phyloP scores from a whole-genome alignment of 1,139 yeast genomes.

The Candida sojae region DNA sequence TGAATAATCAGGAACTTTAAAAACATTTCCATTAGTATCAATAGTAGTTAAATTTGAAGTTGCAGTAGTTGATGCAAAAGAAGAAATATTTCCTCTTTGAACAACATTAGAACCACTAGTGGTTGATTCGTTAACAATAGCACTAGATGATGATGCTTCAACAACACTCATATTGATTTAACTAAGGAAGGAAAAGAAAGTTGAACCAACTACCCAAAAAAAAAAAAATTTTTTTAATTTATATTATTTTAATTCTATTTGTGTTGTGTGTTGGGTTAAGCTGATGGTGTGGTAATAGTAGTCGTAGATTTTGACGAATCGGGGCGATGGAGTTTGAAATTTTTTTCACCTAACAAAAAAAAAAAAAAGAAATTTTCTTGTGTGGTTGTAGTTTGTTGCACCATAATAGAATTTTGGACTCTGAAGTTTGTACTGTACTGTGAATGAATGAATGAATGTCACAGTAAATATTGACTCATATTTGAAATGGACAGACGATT shows the following conservation, averaged over 20 bases:
- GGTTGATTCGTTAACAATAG: constrained; percentile 1
- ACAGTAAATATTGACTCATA: too few relatives aligned
- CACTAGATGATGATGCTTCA: constrained; percentile 15
- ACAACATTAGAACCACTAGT: constrained; percentile 10
- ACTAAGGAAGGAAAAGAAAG: constrained; percentile 5
- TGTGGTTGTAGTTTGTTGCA: too few relatives aligned
- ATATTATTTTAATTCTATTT: background rate
- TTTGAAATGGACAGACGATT: too few relatives aligned
- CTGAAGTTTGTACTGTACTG: too few relatives aligned
- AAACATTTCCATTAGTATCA: constrained; percentile 64
- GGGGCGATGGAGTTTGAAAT: too few relatives aligned
- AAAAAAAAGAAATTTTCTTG: too few relatives aligned
- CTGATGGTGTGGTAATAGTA: too few relatives aligned
- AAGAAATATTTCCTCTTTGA: constrained; percentile 29
- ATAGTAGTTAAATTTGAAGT: constrained; percentile 40
- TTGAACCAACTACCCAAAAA: background rate
- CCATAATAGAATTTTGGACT: too few relatives aligned
- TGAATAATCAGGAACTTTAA: constrained; percentile 71
- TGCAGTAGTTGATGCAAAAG: constrained; percentile 16
- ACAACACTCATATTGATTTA: constrained; percentile 18
- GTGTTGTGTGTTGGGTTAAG: background rate
- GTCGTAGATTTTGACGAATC: too few relatives aligned
- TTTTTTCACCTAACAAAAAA: too few relatives aligned
- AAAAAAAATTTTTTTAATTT: background rate
- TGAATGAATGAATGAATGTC: too few relatives aligned